These are phyloP conservation scores for Abortiporus biennis DNA, from an alignment of 1,284 basidiomycete genomes.

Conservation along the genomic window DNA sequence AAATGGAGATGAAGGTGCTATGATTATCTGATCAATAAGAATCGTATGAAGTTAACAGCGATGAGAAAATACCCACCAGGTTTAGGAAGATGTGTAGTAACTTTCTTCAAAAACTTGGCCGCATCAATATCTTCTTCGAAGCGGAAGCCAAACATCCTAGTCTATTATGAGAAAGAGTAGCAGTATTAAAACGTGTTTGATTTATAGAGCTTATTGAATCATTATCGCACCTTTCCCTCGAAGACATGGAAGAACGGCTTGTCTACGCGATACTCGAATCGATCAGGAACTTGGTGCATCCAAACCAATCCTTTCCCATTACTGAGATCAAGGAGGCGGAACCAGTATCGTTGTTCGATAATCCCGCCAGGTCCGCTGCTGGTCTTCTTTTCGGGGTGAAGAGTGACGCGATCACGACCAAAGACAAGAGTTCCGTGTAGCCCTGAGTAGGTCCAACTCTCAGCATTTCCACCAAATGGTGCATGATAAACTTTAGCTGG, in stretches of 20 bases:
- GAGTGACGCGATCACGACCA: slow-evolving; percentile 50
- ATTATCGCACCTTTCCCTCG: slow-evolving; percentile 63
- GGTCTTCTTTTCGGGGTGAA: slow-evolving; percentile 16
- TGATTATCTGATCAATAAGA: background rate
- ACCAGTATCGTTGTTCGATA: slow-evolving; percentile 42
- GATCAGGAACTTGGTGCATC: slow-evolving; percentile 81
- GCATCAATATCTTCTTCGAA: slow-evolving; percentile 66
- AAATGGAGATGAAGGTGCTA: no score
- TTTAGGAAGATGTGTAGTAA: slow-evolving; percentile 38
- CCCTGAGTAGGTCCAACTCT: slow-evolving; percentile 68
- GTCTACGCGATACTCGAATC: slow-evolving; percentile 81
- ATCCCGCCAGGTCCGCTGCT: slow-evolving; percentile 14
- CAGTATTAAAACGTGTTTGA: no score
- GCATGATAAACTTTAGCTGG: slow-evolving; percentile 48
- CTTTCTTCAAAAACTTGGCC: slow-evolving; percentile 42
- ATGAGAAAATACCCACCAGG: background rate
- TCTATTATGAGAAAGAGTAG: slow-evolving; percentile 38
- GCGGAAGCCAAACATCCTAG: slow-evolving; percentile 73
- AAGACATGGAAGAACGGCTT: slow-evolving; percentile 92
- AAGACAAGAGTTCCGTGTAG: slow-evolving; percentile 70
- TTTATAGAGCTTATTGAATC: background rate
- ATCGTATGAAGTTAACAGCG: background rate
- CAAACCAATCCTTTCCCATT: slow-evolving; percentile 73
- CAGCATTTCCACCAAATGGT: slow-evolving; percentile 35
- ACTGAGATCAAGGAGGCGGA: slow-evolving; percentile 70